A percentile compares a stretch with the other conserved stretches of the same genome.
Evolutionary conservation across 2,329 filamentous ascomycete genomes (phyloP).

Genomic region (Byssochlamys sp.): DNA sequence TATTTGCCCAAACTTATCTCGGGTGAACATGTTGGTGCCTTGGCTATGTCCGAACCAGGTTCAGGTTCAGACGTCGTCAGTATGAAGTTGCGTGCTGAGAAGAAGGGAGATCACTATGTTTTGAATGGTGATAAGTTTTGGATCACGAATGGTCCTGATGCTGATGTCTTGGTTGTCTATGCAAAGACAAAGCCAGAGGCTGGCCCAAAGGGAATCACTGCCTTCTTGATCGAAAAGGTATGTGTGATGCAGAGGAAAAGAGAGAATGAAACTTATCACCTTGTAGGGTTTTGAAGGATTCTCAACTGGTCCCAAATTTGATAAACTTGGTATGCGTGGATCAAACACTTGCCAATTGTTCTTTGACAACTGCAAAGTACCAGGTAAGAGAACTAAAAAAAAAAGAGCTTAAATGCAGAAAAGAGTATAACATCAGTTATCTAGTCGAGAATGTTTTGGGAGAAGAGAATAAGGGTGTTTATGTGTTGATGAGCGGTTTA

Average conservation of each 20-base stretch:
- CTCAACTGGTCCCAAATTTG: constrained; percentile 80
- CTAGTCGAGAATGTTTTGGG: constrained; percentile 76
- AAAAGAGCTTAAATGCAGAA: too few species aligned
- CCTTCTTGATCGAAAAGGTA: constrained; percentile 70
- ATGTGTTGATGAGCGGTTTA: constrained; percentile 88
- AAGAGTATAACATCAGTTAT: too few species aligned
- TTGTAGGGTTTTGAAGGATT: constrained; percentile 72
- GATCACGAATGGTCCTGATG: constrained; percentile 96
- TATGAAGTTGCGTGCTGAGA: constrained; percentile 78
- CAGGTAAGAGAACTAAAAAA: too few species aligned
- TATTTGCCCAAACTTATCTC: constrained; percentile 73
- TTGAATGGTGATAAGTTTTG: constrained; percentile 95
- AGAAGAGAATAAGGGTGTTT: constrained; percentile 67
- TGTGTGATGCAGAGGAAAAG: too few species aligned
- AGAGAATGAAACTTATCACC: too few species aligned
- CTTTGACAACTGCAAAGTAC: constrained; percentile 85
- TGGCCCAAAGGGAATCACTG: constrained; percentile 83
- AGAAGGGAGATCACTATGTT: constrained; percentile 72
- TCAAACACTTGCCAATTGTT: constrained; percentile 91
- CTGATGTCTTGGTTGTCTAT: constrained; percentile 89
- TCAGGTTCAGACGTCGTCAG: constrained; percentile 88
- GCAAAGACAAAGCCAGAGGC: constrained; percentile 79
- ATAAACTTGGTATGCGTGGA: constrained; percentile 96
- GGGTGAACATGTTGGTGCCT: constrained; percentile 69
- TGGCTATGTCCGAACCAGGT: constrained; percentile 91